A percentile compares a stretch with the other conserved stretches of the same genome.
Conservation (phyloP, 1,284 basidiomycete species). For the Fomitopsis palustris region DNA sequence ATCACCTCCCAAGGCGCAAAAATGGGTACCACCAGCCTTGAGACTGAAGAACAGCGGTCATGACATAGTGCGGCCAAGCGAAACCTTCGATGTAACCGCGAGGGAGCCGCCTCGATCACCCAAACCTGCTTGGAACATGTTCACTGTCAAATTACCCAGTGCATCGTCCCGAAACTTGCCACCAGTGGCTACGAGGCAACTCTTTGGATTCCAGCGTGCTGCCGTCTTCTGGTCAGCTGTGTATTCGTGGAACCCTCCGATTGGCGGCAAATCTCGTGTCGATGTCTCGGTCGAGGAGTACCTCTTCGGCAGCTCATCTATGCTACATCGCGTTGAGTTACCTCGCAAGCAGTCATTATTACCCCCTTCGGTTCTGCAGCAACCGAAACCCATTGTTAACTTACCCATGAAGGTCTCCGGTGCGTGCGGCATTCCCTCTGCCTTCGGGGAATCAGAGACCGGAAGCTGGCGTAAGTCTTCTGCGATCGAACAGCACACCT, state of each 20-base stretch:
- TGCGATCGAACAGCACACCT: slow-evolving; percentile 8
- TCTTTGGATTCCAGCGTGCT: slow-evolving; percentile 35
- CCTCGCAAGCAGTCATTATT: slow-evolving; percentile 36
- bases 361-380: background rate
- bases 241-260: slow-evolving; percentile 73
- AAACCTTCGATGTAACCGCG: slow-evolving; percentile 47
- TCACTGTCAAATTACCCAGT: slow-evolving; percentile 56
- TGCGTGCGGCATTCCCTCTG: slow-evolving; percentile 27
- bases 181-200: slow-evolving; percentile 44
- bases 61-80: slow-evolving; percentile 36
- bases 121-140: slow-evolving; percentile 50
- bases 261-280: slow-evolving; percentile 58
- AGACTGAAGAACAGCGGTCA: slow-evolving; percentile 28
- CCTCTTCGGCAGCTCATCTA: slow-evolving; percentile 52
- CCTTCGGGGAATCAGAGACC: slow-evolving; percentile 37
- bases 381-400: slow-evolving; percentile 32
- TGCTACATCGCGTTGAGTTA: slow-evolving; percentile 50
- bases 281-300: slow-evolving; percentile 70
- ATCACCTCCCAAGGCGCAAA: slow-evolving; percentile 21
- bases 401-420: slow-evolving; percentile 33
- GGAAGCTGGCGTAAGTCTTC: slow-evolving; percentile 51
- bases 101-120: slow-evolving; percentile 52
- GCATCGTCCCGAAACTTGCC: slow-evolving; percentile 36
- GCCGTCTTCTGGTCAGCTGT: slow-evolving; percentile 58
- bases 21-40: slow-evolving; percentile 59